Evolutionary conservation across 257 asterid genomes (phyloP), one percentile per base, ranked within the genome.

Genomic region (Solanum acaule): DNA sequence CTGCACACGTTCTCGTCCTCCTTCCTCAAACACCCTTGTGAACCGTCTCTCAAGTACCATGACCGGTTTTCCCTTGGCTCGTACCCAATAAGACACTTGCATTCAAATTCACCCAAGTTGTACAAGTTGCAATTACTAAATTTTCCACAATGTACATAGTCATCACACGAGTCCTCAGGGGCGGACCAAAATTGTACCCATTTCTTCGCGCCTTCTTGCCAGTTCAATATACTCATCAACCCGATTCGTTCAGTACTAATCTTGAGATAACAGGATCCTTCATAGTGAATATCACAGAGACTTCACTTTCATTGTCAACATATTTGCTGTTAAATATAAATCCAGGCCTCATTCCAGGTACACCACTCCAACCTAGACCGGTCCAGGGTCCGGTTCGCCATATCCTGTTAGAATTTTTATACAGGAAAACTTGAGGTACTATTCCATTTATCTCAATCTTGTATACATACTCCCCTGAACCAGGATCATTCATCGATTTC

Each of bases 351-450:
- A 77, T 77, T 77, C 44, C 84, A 0, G 84, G 84, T 40, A 77
- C 84, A n/a, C 84, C 84, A 77, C 87, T 67, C 52, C 71, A 84
- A 13, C 73, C 75, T 10, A 61, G 56, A 23, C 87, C 87, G 0
- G 71, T 67, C 87, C 87, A 84, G 52, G 87, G 87, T 11, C 87
- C 87, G 5, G 75, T 61, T 34, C 87, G 46, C 75, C 73, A 84
- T 52, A 56, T 61, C 71, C 46, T 84, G 87, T 33, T 61, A n/a
- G 76, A 77, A 84, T 33, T 67, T 49, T 61, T 61, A 49, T 56
- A 61, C 56, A 84, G 16, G 76, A 38, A 77, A 84, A 84, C 46
- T 38, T 56, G 49, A 11, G 87, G 71, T 20, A 38, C 52, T 11
- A 23, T 25, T 25, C 76, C 87, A 84, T 38, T 61, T 2, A 61